Base-by-base conservation (phyloP, 495 filamentous ascomycete genomes). In the Filosporella fistucella region DNA sequence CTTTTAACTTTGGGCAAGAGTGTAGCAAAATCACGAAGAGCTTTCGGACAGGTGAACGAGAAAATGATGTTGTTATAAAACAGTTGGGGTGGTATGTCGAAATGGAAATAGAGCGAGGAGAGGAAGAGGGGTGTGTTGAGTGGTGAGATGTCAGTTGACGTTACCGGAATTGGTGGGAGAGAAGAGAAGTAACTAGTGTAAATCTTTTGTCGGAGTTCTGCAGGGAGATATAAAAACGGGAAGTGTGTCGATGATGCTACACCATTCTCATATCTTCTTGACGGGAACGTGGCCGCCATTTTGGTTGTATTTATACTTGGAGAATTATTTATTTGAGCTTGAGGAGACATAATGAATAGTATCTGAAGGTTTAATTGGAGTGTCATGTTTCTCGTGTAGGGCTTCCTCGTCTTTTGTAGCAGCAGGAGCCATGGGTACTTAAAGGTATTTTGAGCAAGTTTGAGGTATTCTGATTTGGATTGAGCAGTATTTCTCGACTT, bases 131-230 rank as follows among this genome's bases (percentile, higher is more conserved):
- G 36, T 1, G 28, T 30, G 28, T 30, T 30, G n/a, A 30, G 28
- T 8, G 26, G 26, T 9, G 9, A 12, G 30, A 21, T 4, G 21
- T 37, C 36, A 18, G 16, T 22, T 23, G n/a, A 16, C 2, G 47
- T 50, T 5, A 51, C 18, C 9, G 2, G 0, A 2, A 25, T 14
- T 21, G 21, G 14, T 16, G 48, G 48, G 21, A 51, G 41, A 28
- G 22, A 20, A 9, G 1, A 13, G 20, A 45, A 23, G 21, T 51
- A 45, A 7, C n/a, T 16, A 10, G 13, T 17, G 40, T 45, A 48
- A 4, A 54, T 43, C 22, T 34, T 17, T 2, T 26, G 45, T 9
- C 34, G 36, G 13, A 54, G 44, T 22, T 54, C 44, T 14, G 21
- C 16, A 4, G 51, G 43, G 17, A 49, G 46, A 18, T 45, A 26